Conservation (phyloP, 169 alveolate genomes). For the Plasmodium adleri region DNA sequence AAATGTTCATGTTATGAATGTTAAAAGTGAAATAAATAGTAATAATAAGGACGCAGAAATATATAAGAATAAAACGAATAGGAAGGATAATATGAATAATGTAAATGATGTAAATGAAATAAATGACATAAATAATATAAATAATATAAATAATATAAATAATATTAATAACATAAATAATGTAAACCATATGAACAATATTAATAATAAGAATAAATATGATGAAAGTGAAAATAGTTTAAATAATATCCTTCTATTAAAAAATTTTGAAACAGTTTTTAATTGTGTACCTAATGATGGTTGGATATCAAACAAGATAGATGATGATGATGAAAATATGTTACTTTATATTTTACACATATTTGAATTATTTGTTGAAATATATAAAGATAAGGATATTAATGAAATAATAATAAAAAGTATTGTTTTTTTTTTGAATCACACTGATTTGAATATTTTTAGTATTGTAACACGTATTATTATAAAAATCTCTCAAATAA, state of each 20-base stretch:
- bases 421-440: slow-evolving; percentile 66
- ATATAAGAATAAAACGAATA: not conserved
- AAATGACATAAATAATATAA: not conserved
- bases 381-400: slow-evolving; percentile 61
- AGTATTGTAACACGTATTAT: slow-evolving; percentile 57
- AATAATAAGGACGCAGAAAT: not conserved
- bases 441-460: slow-evolving; percentile 28
- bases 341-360: slow-evolving; percentile 33
- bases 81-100: not conserved
- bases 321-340: slow-evolving; percentile 62
- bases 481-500: slow-evolving; percentile 32
- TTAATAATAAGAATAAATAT: not conserved
- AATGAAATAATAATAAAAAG: slow-evolving; percentile 30
- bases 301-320: slow-evolving; percentile 61
- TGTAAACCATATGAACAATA: too few species aligned
- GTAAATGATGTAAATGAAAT: not conserved
- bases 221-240: slow-evolving; percentile 2
- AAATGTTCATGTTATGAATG: not conserved
- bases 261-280: slow-evolving; percentile 56
- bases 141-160: not conserved
- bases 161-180: not conserved
- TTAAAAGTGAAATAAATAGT: not conserved
- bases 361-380: slow-evolving; percentile 33
- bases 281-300: slow-evolving; percentile 48
- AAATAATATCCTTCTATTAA: slow-evolving; percentile 19